Conservation (phyloP, 805 yeast species). For the Teunomyces atbi region DNA sequence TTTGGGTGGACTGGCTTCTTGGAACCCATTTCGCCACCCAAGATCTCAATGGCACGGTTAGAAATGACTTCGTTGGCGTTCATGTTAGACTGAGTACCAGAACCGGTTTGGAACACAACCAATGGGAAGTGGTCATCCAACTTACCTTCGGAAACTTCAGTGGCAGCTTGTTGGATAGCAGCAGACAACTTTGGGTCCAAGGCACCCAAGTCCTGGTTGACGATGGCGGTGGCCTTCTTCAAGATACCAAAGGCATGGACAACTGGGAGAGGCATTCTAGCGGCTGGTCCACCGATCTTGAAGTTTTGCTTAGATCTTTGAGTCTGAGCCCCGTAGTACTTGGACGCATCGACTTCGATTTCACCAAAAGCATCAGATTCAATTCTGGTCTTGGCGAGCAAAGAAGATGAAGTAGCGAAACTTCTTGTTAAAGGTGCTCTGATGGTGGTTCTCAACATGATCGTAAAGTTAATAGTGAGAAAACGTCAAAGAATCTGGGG, state of each 20-base stretch:
- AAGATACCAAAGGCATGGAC: conserved; percentile 89
- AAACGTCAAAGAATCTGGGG: conserved; percentile 1
- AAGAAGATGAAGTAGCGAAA: conserved; percentile 25
- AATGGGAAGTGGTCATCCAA: conserved; percentile 93
- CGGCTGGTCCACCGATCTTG: conserved; percentile 92
- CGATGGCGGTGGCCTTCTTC: conserved; percentile 93
- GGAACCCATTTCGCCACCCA: conserved; percentile 91
- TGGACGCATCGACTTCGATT: conserved; percentile 80
- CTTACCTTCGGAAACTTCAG: conserved; percentile 91
- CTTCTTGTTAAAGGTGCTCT: conserved; percentile 20
- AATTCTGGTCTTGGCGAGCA: conserved; percentile 46
- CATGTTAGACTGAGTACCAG: conserved; percentile 99
- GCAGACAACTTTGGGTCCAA: conserved; percentile 79
- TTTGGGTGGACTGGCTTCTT: conserved; percentile 96
- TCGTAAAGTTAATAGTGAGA: conserved; percentile 1
- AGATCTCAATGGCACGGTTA: conserved; percentile 93
- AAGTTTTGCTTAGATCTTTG: conserved; percentile 91
- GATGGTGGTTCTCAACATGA: conserved; percentile 28
- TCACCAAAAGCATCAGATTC: conserved; percentile 98
- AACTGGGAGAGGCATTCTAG: conserved; percentile 87
- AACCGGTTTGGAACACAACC: conserved; percentile 98
- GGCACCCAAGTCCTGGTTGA: conserved; percentile 74
- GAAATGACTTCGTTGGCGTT: conserved; percentile 98
- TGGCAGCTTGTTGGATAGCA: conserved; percentile 91
- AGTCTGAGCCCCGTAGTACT: conserved; percentile 99